Percentiles rank a stretch among this genome's conserved stretches.
These are phyloP conservation scores for Solanum medicagineum DNA, from an alignment of 257 asterid species.

Conservation along the genomic window DNA sequence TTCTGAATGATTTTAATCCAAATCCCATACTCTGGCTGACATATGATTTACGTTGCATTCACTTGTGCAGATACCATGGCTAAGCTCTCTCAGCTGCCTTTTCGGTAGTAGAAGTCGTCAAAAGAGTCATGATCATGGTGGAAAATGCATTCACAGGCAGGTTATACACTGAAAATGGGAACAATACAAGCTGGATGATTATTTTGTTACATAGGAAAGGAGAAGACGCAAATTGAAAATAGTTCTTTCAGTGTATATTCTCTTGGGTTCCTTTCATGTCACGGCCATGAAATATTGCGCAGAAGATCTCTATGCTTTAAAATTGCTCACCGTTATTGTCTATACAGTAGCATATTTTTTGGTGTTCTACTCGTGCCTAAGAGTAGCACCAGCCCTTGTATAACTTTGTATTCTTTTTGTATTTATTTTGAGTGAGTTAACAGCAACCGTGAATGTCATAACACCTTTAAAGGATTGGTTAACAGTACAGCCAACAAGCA, in stretches of 20 bases:
- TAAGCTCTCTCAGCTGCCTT: neutral
- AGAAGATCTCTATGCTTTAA: neutral
- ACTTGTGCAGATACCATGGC: neutral
- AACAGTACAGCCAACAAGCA: too few relatives aligned
- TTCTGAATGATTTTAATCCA: neutral
- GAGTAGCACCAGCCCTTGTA: neutral
- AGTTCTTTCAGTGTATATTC: constrained; percentile 15
- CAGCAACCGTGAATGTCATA: neutral
- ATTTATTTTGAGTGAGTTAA: neutral
- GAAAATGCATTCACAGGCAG: neutral
- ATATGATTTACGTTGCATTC: neutral
- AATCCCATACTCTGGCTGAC: neutral
- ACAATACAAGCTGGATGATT: neutral
- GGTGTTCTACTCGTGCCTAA: neutral
- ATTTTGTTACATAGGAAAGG: neutral
- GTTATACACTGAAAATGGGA: constrained; percentile 33
- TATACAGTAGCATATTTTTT: neutral
- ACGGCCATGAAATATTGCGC: constrained; percentile 1
- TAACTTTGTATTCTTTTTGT: neutral
- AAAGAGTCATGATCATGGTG: neutral
- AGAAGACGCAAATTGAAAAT: constrained; percentile 10
- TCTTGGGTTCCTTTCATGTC: constrained; percentile 6
- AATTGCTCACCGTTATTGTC: neutral
- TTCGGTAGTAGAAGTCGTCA: neutral
- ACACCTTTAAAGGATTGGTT: neutral